Base-by-base conservation (phyloP, 1,284 basidiomycete genomes). In the Apiotrichum brassicae region DNA sequence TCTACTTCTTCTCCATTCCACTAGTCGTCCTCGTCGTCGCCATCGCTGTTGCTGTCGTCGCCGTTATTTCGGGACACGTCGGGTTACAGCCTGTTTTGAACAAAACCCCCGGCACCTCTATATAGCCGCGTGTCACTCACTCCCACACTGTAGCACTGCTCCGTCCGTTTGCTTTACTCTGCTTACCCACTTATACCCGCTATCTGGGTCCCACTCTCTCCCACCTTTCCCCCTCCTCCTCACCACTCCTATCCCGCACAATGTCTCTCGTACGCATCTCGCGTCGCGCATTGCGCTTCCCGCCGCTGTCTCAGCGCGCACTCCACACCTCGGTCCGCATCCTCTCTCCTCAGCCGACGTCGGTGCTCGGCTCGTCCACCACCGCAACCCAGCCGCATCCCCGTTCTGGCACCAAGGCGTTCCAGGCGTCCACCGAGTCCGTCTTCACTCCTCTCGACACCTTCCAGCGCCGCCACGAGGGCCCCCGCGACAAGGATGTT, bases 381-480 rank as follows among this genome's bases (percentile, higher is more conserved):
- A 70, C 66, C 14, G 70, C 72, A 6, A 66, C 64, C 40, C 66
- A 70, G 44, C 65, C 68, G 11, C 64, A 68, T 53, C 69, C 71
- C n/a, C 37, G 59, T 24, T 62, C 64, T 28, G 60, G 62, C 9
- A 64, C 62, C 25, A 56, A 60, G 23, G 61, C 64, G 3, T 70
- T 58, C 58, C 61, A 62, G 44, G 63, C 68, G 2, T 43, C 59
- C 20, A 30, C 57, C n/a, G 54, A 60, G 16, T 72, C 69, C n/a
- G 61, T 77, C 51, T 88, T 92, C 70, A 79, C 83, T 12, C 82
- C 89, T 2, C 77, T 94, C 54, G 92, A 97, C 76, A 86, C 83
- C 24, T 95, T 95, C 74, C 73, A 82, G 32, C 83, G 87, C 61
- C 82, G 92, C 38, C 92, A 97, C 71, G 82, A 95, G 60, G 92